Evolutionary conservation across 1,284 basidiomycete species (phyloP), one percentile per base, ranked within the genome.

Genomic region (Ceratobasidium sp.): DNA sequence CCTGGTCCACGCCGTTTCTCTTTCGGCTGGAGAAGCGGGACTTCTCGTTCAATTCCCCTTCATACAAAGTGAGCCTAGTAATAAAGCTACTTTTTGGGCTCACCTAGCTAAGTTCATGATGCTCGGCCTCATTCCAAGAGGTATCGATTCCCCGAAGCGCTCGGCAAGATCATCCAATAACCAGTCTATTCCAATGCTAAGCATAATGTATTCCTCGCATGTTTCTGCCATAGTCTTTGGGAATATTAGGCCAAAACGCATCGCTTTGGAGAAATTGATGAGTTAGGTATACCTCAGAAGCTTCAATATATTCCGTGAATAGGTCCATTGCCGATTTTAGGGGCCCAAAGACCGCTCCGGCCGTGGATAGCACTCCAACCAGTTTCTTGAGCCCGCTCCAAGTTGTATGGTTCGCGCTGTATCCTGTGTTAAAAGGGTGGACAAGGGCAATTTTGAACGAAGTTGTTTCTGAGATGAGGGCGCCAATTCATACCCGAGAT

Each of bases 301-400:
- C n/a, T 23, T 64, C 40, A 20, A 33, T 23, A 7, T 2, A 64
- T 1, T 42, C 23, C 1, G 42, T 20, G 23, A 64, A 46, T 12
- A 23, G 7, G 4, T 64, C 61, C 10, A 68, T 40, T 23, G 66
- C 66, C 9, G 66, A 51, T 26, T 68, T 51, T 3, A 68, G 66
- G 28, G 66, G 66, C 2, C 26, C 66, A 53, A 68, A 53, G 5
- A 20, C 23, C 20, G 6, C 23, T 2, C 46, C 66, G 44, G 7
- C 13, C 13, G 7, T 13, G 44, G 7, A 6, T 13, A 46, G 13
- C 44, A 46, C 44, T 46, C 44, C 7, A 13, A 13, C 6, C 7
- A 46, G 13, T 13, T 46, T 46, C 44, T 6, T 13, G 13, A 46
- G 44, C 44, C 44, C 44, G 6, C 7, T 46, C 44, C 44, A 46